Evolutionary conservation across 345 rosid genomes (phyloP).

Genomic region (Gossypium sturtianum): DNA sequence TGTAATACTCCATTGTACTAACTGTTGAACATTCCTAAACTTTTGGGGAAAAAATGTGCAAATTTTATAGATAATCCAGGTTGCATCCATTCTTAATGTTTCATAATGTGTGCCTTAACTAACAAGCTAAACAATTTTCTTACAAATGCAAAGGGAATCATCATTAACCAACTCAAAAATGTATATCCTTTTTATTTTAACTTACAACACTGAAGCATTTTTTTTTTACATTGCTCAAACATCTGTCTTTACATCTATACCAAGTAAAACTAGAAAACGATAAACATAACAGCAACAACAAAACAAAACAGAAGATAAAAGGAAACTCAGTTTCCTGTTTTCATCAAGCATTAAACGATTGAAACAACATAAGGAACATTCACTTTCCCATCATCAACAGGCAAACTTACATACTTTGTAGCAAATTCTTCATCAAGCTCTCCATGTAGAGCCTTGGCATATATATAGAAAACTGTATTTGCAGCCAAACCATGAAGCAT

Average conservation of each 20-base stretch:
- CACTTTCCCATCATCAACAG: slow-evolving; percentile 64
- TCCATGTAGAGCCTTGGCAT: slow-evolving; percentile 60
- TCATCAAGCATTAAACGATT: slow-evolving; percentile 22
- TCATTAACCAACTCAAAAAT: background rate
- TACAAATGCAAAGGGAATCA: background rate
- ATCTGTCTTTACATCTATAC: background rate
- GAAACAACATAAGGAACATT: slow-evolving; percentile 67
- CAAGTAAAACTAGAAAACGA: background rate
- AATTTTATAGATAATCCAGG: background rate
- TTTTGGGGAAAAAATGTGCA: background rate
- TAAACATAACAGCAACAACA: background rate
- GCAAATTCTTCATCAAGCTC: slow-evolving; percentile 75
- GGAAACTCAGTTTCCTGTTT: background rate
- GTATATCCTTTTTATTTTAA: background rate
- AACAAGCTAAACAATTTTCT: background rate
- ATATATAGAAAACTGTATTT: slow-evolving; percentile 51
- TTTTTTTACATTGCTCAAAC: background rate
- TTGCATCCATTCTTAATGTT: background rate
- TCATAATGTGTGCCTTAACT: background rate
- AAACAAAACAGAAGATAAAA: background rate
- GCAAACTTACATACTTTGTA: slow-evolving; percentile 61
- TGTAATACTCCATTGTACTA: slow-evolving; percentile 15
- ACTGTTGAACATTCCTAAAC: background rate
- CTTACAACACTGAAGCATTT: slow-evolving; percentile 9
- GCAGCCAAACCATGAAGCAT: slow-evolving; percentile 45